Percentiles rank a stretch among this genome's conserved stretches.
Evolutionary conservation across 1,284 basidiomycete species (phyloP).

Genomic region (Malassezia caprae): DNA sequence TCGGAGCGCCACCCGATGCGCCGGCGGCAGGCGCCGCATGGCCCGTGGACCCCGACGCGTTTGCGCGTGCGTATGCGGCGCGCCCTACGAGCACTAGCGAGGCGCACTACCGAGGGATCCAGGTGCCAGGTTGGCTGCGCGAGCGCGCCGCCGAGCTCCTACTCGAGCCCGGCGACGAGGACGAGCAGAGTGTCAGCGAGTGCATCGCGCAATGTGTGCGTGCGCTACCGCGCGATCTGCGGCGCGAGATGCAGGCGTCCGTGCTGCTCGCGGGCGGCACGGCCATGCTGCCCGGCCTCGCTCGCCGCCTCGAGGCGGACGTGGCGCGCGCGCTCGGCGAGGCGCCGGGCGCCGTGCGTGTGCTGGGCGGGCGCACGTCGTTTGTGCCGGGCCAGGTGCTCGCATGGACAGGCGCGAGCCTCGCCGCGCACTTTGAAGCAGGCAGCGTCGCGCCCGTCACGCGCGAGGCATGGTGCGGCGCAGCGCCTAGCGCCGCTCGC

Average conservation of each 20-base stretch:
- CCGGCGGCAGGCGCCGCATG: background rate
- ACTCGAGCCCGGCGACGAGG: slow-evolving; percentile 74
- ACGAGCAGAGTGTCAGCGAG: slow-evolving; percentile 60
- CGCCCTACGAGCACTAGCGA: background rate
- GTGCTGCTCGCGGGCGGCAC: slow-evolving; percentile 81
- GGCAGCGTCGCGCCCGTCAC: background rate
- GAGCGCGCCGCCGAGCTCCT: slow-evolving; percentile 81
- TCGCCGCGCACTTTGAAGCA: slow-evolving; percentile 7
- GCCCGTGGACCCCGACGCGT: slow-evolving; percentile 4
- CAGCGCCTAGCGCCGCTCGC: slow-evolving; percentile 1
- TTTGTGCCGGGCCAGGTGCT: slow-evolving; percentile 7
- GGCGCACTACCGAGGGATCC: slow-evolving; percentile 56
- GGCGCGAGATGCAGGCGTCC: slow-evolving; percentile 66
- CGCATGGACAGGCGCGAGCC: slow-evolving; percentile 16
- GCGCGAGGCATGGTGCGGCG: slow-evolving; percentile 6
- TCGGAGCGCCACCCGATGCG: slow-evolving; percentile 13
- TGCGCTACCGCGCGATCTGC: slow-evolving; percentile 69
- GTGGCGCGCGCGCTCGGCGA: slow-evolving; percentile 56
- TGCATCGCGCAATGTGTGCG: slow-evolving; percentile 58
- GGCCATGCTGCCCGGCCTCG: slow-evolving; percentile 80
- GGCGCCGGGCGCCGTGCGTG: background rate
- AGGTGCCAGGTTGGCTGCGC: slow-evolving; percentile 86
- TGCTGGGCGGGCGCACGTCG: slow-evolving; percentile 2
- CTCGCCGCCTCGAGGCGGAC: slow-evolving; percentile 68
- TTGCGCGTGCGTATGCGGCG: background rate